Evolutionary conservation across 345 rosid genomes (phyloP).

Genomic region (Bruguiera sexangula): DNA sequence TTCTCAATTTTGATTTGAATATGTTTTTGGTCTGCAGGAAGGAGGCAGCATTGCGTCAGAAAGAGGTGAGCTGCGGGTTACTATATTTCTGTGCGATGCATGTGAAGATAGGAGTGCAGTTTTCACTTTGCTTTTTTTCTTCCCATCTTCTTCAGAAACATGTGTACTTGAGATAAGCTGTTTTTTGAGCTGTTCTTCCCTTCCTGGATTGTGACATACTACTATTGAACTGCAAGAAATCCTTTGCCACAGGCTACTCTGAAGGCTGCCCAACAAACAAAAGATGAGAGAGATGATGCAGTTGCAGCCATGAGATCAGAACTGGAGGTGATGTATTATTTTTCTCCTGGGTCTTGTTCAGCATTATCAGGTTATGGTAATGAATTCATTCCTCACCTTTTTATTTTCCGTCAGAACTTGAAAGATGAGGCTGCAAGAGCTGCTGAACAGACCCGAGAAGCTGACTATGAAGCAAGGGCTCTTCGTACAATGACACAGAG

Average conservation of each 20-base stretch:
- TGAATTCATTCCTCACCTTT: slow-evolving; percentile 15
- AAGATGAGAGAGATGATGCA: slow-evolving; percentile 72
- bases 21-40: slow-evolving; percentile 47
- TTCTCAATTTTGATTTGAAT: slow-evolving; percentile 13
- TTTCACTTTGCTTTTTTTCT: background rate
- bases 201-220: background rate
- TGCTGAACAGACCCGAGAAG: slow-evolving; percentile 66
- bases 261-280: slow-evolving; percentile 75
- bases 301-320: slow-evolving; percentile 64
- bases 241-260: slow-evolving; percentile 72
- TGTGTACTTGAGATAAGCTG: background rate
- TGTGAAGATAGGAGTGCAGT: slow-evolving; percentile 4
- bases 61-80: slow-evolving; percentile 59
- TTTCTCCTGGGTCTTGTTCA: slow-evolving; percentile 17
- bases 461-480: slow-evolving; percentile 83
- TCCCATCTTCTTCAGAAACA: slow-evolving; percentile 12
- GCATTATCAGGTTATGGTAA: slow-evolving; percentile 19
- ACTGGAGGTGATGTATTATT: slow-evolving; percentile 62
- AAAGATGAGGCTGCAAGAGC: slow-evolving; percentile 69
- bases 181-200: background rate
- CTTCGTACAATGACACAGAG: slow-evolving; percentile 89
- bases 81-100: background rate
- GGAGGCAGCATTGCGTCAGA: slow-evolving; percentile 84
- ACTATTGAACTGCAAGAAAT: slow-evolving; percentile 13
- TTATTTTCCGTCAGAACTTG: slow-evolving; percentile 43